Evolutionary conservation across 805 yeast species (phyloP), one percentile per base, ranked within the genome.

Genomic region (Isabelozyma heimii): DNA sequence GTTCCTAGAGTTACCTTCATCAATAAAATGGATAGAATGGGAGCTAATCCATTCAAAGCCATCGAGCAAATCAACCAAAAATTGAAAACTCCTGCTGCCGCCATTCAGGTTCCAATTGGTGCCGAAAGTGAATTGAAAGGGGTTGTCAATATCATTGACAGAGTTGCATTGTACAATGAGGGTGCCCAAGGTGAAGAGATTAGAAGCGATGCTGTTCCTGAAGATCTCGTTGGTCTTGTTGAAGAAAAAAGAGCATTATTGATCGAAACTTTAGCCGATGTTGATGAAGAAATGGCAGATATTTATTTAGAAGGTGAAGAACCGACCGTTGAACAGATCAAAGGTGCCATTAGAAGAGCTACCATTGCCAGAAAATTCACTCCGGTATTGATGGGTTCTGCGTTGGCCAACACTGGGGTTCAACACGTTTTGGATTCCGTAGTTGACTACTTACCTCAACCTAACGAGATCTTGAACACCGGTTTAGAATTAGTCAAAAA

Each of bases 381-480:
- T 12, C 99, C 99, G n/a, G 98, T 94, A n/a, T 77, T 92, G 56
- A 94, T 94, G 97, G 99, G 99, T 17, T 90, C 97, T 44, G 99
- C 99, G 15, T 79, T 94, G 55, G 99, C 98, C 50, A 94, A 94
- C 75, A 89, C 85, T 56, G 97, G 97, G 70, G 80, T 94, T 55
- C 99, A 94, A 76, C 91, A 91, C 17, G 97, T 92, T 37, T 77
- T 94, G 59, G 97, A 94, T 68, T 94, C 97, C 39, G 96, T 94
- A 51, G 92, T 92, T 56, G 97, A 92, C 67, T 94, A 84, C 71
- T 80, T 94, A 61, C 99, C 99, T 42, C 85, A 92, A 67, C 99
- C 99, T 48, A 83, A 94, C 52, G 97, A 94, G 71, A 85, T 94
- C 47, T 76, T 89, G 61, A 94, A 94, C 73, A 87, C 88, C 37